Evolutionary conservation across 345 rosid species (phyloP).

Genomic region (Linum trigynum): DNA sequence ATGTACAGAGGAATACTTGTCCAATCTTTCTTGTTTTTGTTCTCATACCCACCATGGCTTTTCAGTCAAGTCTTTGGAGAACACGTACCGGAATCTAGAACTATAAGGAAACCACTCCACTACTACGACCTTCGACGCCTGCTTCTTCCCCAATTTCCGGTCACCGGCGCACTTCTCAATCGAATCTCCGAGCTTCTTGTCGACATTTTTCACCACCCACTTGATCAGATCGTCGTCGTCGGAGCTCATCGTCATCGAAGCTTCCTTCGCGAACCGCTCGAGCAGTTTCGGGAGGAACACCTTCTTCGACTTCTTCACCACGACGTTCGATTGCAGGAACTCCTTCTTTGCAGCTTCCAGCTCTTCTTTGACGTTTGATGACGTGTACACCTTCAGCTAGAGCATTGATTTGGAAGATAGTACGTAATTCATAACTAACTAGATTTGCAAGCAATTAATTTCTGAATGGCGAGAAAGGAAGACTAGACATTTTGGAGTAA

Average conservation of each 20-base stretch:
- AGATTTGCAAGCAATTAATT: too few relatives aligned
- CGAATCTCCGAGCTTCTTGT: conserved; percentile 48
- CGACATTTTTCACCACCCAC: conserved; percentile 50
- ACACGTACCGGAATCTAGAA: conserved; percentile 60
- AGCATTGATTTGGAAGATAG: not conserved
- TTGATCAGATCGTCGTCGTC: conserved; percentile 39
- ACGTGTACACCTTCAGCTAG: conserved; percentile 69
- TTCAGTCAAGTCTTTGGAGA: conserved; percentile 62
- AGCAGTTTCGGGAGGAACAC: conserved; percentile 59
- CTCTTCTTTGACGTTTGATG: conserved; percentile 48
- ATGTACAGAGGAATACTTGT: too few relatives aligned
- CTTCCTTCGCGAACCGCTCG: conserved; percentile 65
- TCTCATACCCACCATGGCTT: conserved; percentile 40
- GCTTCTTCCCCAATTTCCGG: conserved; percentile 39
- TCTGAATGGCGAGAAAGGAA: not conserved
- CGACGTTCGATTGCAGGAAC: conserved; percentile 49
- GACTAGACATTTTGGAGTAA: not conserved
- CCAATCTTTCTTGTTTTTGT: conserved; percentile 4
- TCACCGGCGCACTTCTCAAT: conserved; percentile 43
- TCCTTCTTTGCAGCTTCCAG: conserved; percentile 61
- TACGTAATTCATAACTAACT: too few relatives aligned
- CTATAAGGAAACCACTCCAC: conserved; percentile 71
- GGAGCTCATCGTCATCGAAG: conserved; percentile 28
- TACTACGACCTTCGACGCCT: conserved; percentile 43
- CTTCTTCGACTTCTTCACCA: conserved; percentile 52